These are phyloP conservation scores for Hypoxylon sp. DNA, from an alignment of 2,329 filamentous ascomycete species.

Conservation along the genomic window DNA sequence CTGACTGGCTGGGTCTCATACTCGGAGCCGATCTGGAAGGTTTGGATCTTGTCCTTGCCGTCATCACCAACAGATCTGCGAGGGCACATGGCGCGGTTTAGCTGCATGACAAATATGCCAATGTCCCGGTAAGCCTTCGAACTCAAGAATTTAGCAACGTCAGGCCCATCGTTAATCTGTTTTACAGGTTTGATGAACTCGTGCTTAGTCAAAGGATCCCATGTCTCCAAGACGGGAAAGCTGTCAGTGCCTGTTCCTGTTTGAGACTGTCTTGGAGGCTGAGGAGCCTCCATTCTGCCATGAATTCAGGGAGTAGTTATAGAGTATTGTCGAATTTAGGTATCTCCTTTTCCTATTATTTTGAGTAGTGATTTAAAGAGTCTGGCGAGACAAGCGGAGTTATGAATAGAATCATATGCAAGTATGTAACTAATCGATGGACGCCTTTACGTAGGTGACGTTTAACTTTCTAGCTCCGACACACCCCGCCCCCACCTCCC, in stretches of 20 bases:
- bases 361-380: neutral
- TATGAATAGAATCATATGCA: neutral
- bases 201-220: slow-evolving; percentile 66
- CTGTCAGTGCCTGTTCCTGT: slow-evolving; percentile 9
- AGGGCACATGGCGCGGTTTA: slow-evolving; percentile 90
- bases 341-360: neutral
- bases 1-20: slow-evolving; percentile 62
- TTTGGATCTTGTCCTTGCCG: slow-evolving; percentile 61
- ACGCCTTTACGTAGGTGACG: slow-evolving; percentile 12
- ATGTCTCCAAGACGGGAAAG: slow-evolving; percentile 60
- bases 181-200: slow-evolving; percentile 80
- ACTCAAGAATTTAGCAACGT: slow-evolving; percentile 84
- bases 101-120: slow-evolving; percentile 87
- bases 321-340: neutral
- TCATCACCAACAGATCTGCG: slow-evolving; percentile 62
- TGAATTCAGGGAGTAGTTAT: neutral
- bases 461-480: slow-evolving; percentile 6
- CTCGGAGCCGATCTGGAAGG: slow-evolving; percentile 62
- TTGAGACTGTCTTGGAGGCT: slow-evolving; percentile 23
- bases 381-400: neutral
- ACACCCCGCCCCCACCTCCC: slow-evolving; percentile 28
- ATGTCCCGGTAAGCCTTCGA: slow-evolving; percentile 90
- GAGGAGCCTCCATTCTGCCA: slow-evolving; percentile 34
- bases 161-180: slow-evolving; percentile 85
- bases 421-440: slow-evolving; percentile 1